Base-by-base conservation (phyloP, 768 basidiomycete species). In the Phaeotremella skinneri region DNA sequence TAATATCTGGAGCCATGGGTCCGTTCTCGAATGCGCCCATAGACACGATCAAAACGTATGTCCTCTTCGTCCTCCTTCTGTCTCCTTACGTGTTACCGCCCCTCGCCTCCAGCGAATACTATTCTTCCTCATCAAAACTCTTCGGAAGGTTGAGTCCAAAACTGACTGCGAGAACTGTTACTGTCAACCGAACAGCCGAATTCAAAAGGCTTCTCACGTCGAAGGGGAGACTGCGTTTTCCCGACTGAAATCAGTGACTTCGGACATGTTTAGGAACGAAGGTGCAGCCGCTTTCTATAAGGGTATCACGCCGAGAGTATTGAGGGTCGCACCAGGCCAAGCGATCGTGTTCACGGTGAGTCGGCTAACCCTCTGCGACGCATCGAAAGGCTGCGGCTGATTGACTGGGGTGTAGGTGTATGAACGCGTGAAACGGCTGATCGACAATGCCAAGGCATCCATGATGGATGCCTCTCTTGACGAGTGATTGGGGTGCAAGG, bases 1-100 rank as follows among this genome's bases (percentile, higher is more conserved):
- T 98, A 59, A 85, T 99, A 68, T 94, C 91, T 48, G 96, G 96
- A 51, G 96, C 96, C 1, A 91, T 93, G 87, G 96, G 96, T 3
- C 96, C 96, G 14, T 92, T 98, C 77, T 93, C 92, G 14, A 98
- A 99, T 73, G 96, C 96, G 13, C 94, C 93, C 2, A 78, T 76
- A 53, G 77, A 78, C 65, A 78, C 77, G 6, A 91, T 94, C 70
- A 97, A 96, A 78, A 98, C 94, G 58, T 89, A 52, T 61, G 72
- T 59, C 17, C 2, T 27, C 1, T 20, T 2, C 41, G 5, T 5
- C 5, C 34, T 32, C 20, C 13, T 45, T n/a, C 21, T 25, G 47
- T 37, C 9, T 37, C 34, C 17, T 17, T 20, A 13, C 25, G 20
- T 20, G 43, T 47, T 62, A 29, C n/a, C n/a, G n/a, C n/a, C n/a